phyloP scores from a whole-genome alignment of 2,329 filamentous ascomycete species.

The Trichoderma sp. region DNA sequence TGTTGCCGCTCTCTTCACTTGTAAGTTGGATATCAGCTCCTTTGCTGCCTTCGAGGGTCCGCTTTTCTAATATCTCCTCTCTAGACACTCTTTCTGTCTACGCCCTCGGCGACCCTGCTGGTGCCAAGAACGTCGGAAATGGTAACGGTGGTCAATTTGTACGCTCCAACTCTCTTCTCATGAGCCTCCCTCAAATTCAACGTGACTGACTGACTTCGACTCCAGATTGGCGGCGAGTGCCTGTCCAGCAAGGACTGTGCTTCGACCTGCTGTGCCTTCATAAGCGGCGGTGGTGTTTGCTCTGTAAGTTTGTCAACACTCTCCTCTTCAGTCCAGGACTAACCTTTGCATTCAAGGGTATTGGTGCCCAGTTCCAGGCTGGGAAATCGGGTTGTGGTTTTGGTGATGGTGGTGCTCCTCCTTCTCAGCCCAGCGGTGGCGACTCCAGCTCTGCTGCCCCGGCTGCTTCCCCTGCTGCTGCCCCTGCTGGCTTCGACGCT shows the following conservation, averaged over 20 bases:
- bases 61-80: background rate
- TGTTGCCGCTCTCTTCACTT: conserved; percentile 26
- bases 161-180: background rate
- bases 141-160: conserved; percentile 29
- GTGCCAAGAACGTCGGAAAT: conserved; percentile 29
- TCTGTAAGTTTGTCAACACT: conserved; percentile 21
- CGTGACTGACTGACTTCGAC: background rate
- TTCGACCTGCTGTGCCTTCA: conserved; percentile 30
- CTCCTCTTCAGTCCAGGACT: background rate
- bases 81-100: conserved; percentile 22
- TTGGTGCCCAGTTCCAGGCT: conserved; percentile 31
- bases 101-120: conserved; percentile 28
- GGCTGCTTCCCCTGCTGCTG: conserved; percentile 16
- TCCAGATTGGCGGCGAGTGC: conserved; percentile 31
- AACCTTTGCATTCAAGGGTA: conserved; percentile 16
- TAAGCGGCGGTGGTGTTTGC: conserved; percentile 30
- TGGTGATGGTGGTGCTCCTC: conserved; percentile 23
- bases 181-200: no score
- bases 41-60: background rate
- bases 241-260: conserved; percentile 31
- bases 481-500: conserved; percentile 13
- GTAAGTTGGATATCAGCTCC: conserved; percentile 24
- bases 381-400: conserved; percentile 34
- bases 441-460: conserved; percentile 20
- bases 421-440: background rate